Evolutionary conservation across 148 eudicot species (phyloP).

Genomic region (Diospyros kaki): DNA sequence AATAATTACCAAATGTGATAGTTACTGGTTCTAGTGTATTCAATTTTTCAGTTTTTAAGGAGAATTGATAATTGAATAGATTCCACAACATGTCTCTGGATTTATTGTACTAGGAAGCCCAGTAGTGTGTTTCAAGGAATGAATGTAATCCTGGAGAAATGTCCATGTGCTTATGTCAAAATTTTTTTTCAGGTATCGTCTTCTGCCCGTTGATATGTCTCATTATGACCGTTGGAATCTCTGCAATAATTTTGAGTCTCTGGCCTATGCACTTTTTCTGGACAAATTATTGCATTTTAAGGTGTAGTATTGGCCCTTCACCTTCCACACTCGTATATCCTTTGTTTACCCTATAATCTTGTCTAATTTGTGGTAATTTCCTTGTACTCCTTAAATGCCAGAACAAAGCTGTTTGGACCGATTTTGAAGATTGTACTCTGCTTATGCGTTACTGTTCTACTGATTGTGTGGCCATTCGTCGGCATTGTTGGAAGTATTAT

Average conservation of each 20-base stretch:
- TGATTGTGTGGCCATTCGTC: constrained; percentile 59
- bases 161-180: not conserved
- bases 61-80: too few relatives aligned
- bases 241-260: constrained; percentile 69
- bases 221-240: constrained; percentile 53
- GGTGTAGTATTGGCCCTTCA: constrained; percentile 49
- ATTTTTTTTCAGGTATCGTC: constrained; percentile 57
- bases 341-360: constrained; percentile 13
- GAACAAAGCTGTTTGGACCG: constrained; percentile 80
- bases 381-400: constrained; percentile 32
- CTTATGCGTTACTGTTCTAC: constrained; percentile 32
- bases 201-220: constrained; percentile 63
- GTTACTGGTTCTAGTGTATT: not conserved
- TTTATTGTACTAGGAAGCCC: not conserved
- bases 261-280: constrained; percentile 76
- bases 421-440: constrained; percentile 67
- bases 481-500: constrained; percentile 51
- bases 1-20: not conserved
- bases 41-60: not conserved
- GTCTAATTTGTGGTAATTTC: not conserved
- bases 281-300: constrained; percentile 59
- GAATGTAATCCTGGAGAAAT: not conserved
- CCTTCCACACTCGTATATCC: constrained; percentile 9
- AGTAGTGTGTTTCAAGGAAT: not conserved
- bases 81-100: not conserved